Evolutionary conservation across 768 basidiomycete species (phyloP).

Genomic region (Panaeolus papilionaceus): DNA sequence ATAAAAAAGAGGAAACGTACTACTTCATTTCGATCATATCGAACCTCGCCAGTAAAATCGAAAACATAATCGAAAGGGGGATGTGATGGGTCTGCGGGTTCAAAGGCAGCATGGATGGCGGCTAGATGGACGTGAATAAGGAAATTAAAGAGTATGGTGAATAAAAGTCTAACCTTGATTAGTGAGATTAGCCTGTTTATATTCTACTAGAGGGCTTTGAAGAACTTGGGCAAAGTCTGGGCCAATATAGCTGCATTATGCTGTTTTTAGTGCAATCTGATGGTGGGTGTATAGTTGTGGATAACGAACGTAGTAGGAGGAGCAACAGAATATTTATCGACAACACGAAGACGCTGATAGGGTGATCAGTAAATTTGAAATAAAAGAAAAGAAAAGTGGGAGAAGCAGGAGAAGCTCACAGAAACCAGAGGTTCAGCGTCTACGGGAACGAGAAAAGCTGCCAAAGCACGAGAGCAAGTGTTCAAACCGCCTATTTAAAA

Average conservation of each 20-base stretch:
- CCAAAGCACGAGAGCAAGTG: conserved; percentile 77
- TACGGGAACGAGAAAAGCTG: conserved; percentile 68
- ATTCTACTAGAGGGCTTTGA: conserved; percentile 74
- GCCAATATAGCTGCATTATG: conserved; percentile 69
- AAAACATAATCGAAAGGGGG: conserved; percentile 82
- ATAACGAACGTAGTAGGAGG: conserved; percentile 40
- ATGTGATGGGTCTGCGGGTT: conserved; percentile 67
- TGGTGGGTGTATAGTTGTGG: conserved; percentile 16
- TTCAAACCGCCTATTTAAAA: conserved; percentile 72
- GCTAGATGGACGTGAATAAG: conserved; percentile 45
- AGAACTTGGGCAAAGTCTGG: conserved; percentile 75
- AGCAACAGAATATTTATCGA: conserved; percentile 41
- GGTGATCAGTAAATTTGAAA: not conserved
- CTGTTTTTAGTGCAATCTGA: conserved; percentile 15
- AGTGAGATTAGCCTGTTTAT: conserved; percentile 83
- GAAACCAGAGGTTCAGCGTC: conserved; percentile 75
- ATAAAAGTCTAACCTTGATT: conserved; percentile 58
- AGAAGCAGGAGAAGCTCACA: conserved; percentile 47
- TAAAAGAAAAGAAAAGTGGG: conserved; percentile 6
- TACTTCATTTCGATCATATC: conserved; percentile 76
- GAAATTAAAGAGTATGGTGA: conserved; percentile 18
- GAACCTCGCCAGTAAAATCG: conserved; percentile 84
- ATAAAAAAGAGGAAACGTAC: conserved; percentile 45
- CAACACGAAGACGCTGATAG: conserved; percentile 31
- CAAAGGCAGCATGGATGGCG: conserved; percentile 70